Conservation (phyloP, 1,139 yeast genomes). For the Yamadazyma sp. region DNA sequence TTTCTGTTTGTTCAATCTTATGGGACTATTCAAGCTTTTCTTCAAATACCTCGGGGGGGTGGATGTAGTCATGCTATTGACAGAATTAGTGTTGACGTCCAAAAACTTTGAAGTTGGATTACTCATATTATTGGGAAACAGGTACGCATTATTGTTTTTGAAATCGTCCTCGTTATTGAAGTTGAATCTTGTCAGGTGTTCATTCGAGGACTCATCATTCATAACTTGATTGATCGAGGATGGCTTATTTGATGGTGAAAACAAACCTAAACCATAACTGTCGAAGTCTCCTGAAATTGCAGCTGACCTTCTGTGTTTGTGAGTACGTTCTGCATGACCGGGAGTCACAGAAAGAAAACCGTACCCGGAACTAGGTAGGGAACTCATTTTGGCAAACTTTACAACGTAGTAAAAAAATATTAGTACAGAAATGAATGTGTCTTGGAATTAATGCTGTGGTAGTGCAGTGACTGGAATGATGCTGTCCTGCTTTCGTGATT, state of each 20-base stretch:
- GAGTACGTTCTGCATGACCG: constrained; percentile 38
- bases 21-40: constrained; percentile 36
- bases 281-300: constrained; percentile 78
- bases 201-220: constrained; percentile 14
- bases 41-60: constrained; percentile 19
- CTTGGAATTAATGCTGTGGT: background rate
- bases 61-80: constrained; percentile 7
- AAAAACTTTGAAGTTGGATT: constrained; percentile 12
- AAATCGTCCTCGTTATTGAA: constrained; percentile 42
- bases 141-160: constrained; percentile 26
- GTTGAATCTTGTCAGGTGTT: constrained; percentile 23
- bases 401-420: background rate
- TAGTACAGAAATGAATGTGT: background rate
- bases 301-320: constrained; percentile 68
- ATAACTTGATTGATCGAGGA: constrained; percentile 6
- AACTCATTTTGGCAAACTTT: constrained; percentile 6
- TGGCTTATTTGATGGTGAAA: constrained; percentile 22
- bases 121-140: constrained; percentile 30
- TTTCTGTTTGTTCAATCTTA: constrained; percentile 27
- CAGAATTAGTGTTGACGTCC: constrained; percentile 1
- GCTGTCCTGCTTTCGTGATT: background rate
- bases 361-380: constrained; percentile 14
- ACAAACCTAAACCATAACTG: constrained; percentile 39
- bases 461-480: background rate
- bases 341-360: constrained; percentile 18